These are phyloP conservation scores for Rugonectria rugulosa DNA, from an alignment of 2,329 filamentous ascomycete genomes.

Conservation along the genomic window DNA sequence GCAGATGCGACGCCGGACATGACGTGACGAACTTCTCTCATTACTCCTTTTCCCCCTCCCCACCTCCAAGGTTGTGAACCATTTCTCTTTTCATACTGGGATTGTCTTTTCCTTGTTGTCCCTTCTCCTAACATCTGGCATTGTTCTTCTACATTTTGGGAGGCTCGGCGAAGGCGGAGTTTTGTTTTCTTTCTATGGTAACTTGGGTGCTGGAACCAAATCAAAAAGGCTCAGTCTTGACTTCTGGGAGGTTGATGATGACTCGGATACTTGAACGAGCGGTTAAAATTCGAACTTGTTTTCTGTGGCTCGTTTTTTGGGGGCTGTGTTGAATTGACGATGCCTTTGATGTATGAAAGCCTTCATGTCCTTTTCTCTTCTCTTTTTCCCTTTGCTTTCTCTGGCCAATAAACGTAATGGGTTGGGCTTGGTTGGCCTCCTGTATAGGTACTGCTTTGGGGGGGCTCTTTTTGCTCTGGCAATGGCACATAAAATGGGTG, in stretches of 20 bases:
- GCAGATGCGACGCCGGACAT: constrained; percentile 25
- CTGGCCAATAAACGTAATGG: constrained; percentile 18
- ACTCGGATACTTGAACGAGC: constrained; percentile 1
- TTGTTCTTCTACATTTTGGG: constrained; percentile 26
- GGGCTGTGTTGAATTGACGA: constrained; percentile 9
- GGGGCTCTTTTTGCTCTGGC: not conserved
- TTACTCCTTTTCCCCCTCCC: not conserved
- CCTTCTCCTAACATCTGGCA: constrained; percentile 10
- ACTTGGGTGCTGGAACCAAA: constrained; percentile 12
- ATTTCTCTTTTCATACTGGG: constrained; percentile 15
- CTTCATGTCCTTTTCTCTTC: constrained; percentile 14
- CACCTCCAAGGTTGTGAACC: constrained; percentile 7
- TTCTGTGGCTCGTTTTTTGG: constrained; percentile 2
- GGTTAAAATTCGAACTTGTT: not conserved
- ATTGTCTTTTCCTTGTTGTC: constrained; percentile 1
- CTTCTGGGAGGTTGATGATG: constrained; percentile 1
- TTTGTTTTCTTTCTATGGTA: constrained; percentile 18
- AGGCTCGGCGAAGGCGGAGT: constrained; percentile 36
- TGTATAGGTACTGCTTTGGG: constrained; percentile 18
- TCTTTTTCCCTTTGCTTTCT: no score
- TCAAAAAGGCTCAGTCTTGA: constrained; percentile 12
- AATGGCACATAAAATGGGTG: constrained; percentile 7
- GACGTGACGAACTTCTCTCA: constrained; percentile 32
- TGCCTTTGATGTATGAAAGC: constrained; percentile 23
- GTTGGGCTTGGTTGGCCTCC: constrained; percentile 12